Base-by-base conservation (phyloP, 495 filamentous ascomycete genomes). In the Penicillium psychrofluorescens region DNA sequence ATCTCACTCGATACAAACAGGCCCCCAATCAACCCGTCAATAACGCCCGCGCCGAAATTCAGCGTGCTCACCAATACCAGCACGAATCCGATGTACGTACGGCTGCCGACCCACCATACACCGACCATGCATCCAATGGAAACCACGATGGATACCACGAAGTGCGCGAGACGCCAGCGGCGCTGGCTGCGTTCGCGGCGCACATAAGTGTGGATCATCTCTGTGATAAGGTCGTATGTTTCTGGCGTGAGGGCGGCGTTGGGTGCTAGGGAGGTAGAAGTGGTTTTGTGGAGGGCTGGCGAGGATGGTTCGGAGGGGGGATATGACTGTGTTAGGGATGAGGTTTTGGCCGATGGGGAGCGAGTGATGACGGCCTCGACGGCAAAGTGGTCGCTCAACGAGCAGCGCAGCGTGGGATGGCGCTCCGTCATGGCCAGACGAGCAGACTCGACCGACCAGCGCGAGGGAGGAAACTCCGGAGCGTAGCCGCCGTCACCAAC, bases 371-470 rank as follows among this genome's bases (percentile, higher is more conserved):
- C 55, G 2, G 70, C 63, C 42, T 73, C 63, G 33, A 96, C 80
- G 29, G 86, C 86, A 61, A 95, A 97, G 59, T 98, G 92, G 58
- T 98, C 90, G 50, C 86, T 94, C 31, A 98, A 70, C 0, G 86
- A 91, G 62, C 88, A 95, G 35, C 77, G 72, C 11, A 95, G 71
- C 11, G 76, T 78, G 0, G 90, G 89, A 69, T 96, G 92, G 4
- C 86, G 72, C 53, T 83, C 73, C 41, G 80, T 86, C 86, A 97
- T 95, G 38, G 83, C 80, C 1, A 98, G 82, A 11, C 73, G 72
- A 8, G 75, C 80, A 7, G 72, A 65, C 43, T 81, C 72, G 45
- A 96, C 81, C 4, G 69, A 64, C 83, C 89, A 96, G 29, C 61
- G 60, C 1, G 60, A 41, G 4, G 57, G 38, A 11, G 61, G 60